Evolutionary conservation across 495 filamentous ascomycete species (phyloP).

Genomic region (Sordaria brevicollis): DNA sequence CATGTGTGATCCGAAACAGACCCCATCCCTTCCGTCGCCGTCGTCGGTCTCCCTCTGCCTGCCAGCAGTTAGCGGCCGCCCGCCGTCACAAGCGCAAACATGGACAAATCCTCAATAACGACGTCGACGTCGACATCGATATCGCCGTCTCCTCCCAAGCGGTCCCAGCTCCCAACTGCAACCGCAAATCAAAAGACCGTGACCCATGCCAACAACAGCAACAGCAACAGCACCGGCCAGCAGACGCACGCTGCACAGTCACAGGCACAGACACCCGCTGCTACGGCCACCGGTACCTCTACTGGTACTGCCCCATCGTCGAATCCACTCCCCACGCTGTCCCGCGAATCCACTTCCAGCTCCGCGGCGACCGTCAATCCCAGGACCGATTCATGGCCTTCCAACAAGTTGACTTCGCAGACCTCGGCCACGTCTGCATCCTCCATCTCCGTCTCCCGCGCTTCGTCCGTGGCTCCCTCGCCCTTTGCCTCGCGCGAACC

Average conservation of each 20-base stretch:
- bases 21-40: constrained; percentile 4
- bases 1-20: constrained; percentile 16
- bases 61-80: constrained; percentile 1
- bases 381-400: constrained; percentile 24
- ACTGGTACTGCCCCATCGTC: neutral
- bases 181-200: neutral
- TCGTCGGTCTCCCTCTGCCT: neutral
- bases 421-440: constrained; percentile 31
- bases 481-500: constrained; percentile 40
- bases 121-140: neutral
- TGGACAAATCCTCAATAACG: constrained; percentile 24
- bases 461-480: constrained; percentile 36
- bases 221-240: no score
- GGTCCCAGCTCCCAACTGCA: neutral
- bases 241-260: neutral
- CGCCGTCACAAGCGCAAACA: constrained; percentile 16
- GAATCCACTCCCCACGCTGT: constrained; percentile 12
- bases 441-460: neutral
- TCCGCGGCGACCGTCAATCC: constrained; percentile 32
- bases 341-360: constrained; percentile 27
- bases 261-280: neutral
- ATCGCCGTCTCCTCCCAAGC: constrained; percentile 7
- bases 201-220: neutral
- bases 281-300: no score
- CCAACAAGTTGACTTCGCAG: constrained; percentile 19